Conservation (phyloP, 805 yeast species). For the Starmerella vaccinii region DNA sequence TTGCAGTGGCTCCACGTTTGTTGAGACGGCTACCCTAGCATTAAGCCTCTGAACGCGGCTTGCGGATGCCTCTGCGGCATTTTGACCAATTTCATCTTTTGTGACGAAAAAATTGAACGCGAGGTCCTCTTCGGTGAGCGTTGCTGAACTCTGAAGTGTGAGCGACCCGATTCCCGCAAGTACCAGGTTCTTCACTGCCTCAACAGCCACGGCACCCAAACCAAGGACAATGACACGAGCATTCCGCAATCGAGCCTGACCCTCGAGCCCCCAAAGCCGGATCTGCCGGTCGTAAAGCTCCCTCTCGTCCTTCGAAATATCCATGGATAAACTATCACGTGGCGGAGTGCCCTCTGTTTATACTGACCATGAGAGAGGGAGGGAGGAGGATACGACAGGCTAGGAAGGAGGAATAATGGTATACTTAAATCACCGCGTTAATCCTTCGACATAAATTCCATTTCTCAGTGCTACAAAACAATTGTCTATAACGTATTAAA, state of each 20-base stretch:
- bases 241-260: slow-evolving; percentile 65
- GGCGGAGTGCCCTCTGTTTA: too few relatives aligned
- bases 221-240: slow-evolving; percentile 63
- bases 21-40: slow-evolving; percentile 54
- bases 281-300: slow-evolving; percentile 83
- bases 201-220: slow-evolving; percentile 67
- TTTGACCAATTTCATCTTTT: slow-evolving; percentile 36
- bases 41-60: slow-evolving; percentile 61
- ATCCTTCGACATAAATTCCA: too few relatives aligned
- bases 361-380: too few relatives aligned
- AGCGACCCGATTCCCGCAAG: slow-evolving; percentile 62
- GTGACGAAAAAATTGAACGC: slow-evolving; percentile 54
- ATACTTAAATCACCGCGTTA: too few relatives aligned
- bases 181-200: slow-evolving; percentile 64
- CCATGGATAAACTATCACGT: slow-evolving; percentile 10
- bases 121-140: slow-evolving; percentile 38
- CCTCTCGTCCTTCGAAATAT: slow-evolving; percentile 22
- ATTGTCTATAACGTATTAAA: too few relatives aligned
- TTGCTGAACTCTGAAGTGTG: slow-evolving; percentile 44
- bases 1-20: slow-evolving; percentile 34
- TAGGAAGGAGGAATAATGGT: too few relatives aligned
- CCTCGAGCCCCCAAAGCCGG: slow-evolving; percentile 90
- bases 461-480: too few relatives aligned
- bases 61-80: slow-evolving; percentile 38
- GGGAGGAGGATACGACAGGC: too few relatives aligned